These are phyloP conservation scores for Aspergillus intermedius DNA, from an alignment of 2,329 filamentous ascomycete genomes.

Conservation along the genomic window DNA sequence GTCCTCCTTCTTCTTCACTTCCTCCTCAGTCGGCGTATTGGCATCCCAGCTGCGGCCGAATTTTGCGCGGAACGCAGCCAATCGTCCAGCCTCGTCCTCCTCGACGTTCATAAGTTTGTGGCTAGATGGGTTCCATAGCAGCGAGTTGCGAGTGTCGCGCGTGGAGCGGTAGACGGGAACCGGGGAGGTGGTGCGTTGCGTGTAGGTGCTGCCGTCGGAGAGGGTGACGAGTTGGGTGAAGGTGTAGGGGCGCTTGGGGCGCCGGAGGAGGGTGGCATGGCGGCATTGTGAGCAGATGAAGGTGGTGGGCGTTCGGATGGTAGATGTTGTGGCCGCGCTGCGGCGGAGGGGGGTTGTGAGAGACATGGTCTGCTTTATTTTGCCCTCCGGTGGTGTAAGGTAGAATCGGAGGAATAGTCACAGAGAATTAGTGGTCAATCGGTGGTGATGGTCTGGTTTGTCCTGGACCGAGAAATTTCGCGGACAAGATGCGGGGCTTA, in stretches of 20 bases:
- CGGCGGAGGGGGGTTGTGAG: constrained; percentile 32
- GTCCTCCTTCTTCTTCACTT: constrained; percentile 20
- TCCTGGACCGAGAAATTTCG: constrained; percentile 26
- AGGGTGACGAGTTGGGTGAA: constrained; percentile 96
- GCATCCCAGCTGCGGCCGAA: constrained; percentile 83
- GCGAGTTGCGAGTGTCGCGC: constrained; percentile 84
- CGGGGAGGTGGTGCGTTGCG: constrained; percentile 45
- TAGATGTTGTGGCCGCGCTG: constrained; percentile 22
- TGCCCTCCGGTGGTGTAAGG: neutral
- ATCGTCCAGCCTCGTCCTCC: constrained; percentile 84
- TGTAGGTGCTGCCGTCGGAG: constrained; percentile 77
- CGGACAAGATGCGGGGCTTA: constrained; percentile 20
- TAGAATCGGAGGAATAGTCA: neutral
- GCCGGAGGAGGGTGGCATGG: constrained; percentile 75
- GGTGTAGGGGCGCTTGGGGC: constrained; percentile 86
- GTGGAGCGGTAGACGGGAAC: constrained; percentile 53
- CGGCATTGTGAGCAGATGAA: constrained; percentile 58
- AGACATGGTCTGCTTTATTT: constrained; percentile 20
- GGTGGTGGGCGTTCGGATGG: constrained; percentile 24
- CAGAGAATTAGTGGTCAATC: neutral
- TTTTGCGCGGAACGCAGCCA: constrained; percentile 76
- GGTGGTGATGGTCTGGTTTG: constrained; percentile 13
- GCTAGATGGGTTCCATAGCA: constrained; percentile 83
- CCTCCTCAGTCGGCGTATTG: constrained; percentile 26
- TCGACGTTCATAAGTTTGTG: constrained; percentile 80